Conservation (phyloP, 1,284 basidiomycete species). For the Gastroboletus turbinatus region DNA sequence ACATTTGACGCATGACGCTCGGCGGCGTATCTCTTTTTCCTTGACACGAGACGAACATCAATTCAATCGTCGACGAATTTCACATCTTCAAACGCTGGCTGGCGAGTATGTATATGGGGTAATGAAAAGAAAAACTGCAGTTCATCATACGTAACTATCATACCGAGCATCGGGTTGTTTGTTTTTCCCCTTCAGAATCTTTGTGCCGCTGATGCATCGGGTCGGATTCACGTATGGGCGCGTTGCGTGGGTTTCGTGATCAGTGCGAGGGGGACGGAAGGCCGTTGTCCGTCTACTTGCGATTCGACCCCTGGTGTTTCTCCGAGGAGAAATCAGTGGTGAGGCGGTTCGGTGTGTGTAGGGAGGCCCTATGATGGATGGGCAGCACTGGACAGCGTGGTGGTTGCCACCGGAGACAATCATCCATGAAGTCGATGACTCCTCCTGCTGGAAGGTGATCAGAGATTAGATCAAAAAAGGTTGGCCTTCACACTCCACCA, state of each 20-base stretch:
- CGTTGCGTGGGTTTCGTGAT: neutral
- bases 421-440: neutral
- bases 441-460: neutral
- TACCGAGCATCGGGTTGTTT: neutral
- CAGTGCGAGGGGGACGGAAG: slow-evolving; percentile 49
- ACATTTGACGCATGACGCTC: neutral
- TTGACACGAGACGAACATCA: too few species aligned
- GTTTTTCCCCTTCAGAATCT: neutral
- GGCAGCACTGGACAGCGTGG: neutral
- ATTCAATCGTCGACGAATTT: too few species aligned
- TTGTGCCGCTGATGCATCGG: neutral
- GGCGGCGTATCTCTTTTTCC: neutral
- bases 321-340: slow-evolving; percentile 43
- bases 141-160: neutral
- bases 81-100: too few species aligned
- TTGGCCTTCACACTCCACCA: slow-evolving; percentile 63
- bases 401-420: neutral
- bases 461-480: neutral
- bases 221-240: slow-evolving; percentile 3
- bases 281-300: slow-evolving; percentile 51
- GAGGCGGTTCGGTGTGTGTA: neutral
- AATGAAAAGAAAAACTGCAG: too few species aligned
- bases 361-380: neutral
- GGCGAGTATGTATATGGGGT: too few species aligned
- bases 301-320: slow-evolving; percentile 51